These are phyloP conservation scores for Alternaria atra DNA, from an alignment of 2,329 filamentous ascomycete species.

Conservation along the genomic window DNA sequence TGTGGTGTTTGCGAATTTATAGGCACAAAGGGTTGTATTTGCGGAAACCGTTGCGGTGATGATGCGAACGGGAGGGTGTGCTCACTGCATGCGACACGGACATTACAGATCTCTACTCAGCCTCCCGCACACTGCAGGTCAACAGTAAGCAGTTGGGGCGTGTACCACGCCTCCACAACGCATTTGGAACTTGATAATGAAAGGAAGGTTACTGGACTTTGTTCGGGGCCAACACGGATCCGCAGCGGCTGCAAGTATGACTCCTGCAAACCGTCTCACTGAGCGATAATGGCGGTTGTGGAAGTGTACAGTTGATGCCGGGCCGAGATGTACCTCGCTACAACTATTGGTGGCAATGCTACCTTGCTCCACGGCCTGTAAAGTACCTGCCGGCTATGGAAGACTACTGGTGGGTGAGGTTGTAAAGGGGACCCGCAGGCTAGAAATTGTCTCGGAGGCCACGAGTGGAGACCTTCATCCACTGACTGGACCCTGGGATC, in stretches of 20 bases:
- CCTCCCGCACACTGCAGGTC: conserved; percentile 29
- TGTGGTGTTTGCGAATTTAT: neutral
- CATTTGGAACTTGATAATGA: conserved; percentile 4
- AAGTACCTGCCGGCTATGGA: conserved; percentile 9
- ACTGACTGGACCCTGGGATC: conserved; percentile 42
- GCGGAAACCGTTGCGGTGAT: neutral
- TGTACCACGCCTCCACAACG: conserved; percentile 7
- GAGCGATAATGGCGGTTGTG: conserved; percentile 8
- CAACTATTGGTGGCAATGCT: conserved; percentile 4
- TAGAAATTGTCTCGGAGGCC: conserved; percentile 40
- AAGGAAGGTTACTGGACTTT: conserved; percentile 13
- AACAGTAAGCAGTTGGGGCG: conserved; percentile 23
- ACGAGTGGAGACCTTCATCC: conserved; percentile 6
- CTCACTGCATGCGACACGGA: conserved; percentile 41
- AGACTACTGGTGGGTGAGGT: conserved; percentile 14
- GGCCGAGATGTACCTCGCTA: conserved; percentile 11
- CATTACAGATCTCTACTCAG: conserved; percentile 41
- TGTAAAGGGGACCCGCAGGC: conserved; percentile 24
- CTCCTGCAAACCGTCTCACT: neutral
- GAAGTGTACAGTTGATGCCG: conserved; percentile 2
- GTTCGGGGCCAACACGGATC: conserved; percentile 6
- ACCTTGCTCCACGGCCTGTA: conserved; percentile 1
- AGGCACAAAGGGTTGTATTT: conserved; percentile 2
- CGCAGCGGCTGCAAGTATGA: conserved; percentile 14
- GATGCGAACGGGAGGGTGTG: conserved; percentile 33